Evolutionary conservation across 805 yeast species (phyloP), one percentile per base, ranked within the genome.

Genomic region (Candida ortonii): DNA sequence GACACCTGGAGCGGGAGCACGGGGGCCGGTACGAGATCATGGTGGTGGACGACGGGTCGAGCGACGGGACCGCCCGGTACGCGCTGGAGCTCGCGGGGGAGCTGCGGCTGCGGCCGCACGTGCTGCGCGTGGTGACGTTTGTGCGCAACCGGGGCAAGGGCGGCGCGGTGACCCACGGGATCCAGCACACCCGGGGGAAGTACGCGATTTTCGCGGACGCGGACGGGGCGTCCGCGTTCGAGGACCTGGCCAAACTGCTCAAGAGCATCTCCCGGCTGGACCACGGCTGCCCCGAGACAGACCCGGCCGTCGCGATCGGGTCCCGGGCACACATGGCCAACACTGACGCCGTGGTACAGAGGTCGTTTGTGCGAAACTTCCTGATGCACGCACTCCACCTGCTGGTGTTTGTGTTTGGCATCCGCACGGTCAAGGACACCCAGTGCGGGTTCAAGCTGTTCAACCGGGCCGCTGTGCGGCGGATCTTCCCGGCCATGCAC

Each of bases 391-490:
- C 94, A 6, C 71, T 93, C 43, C 97, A 93, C 57, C 67, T 87
- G 3, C 67, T 93, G 47, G 90, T 93, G 18, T 93, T 65, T 53
- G 65, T 89, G 6, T 90, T 93, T 65, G 98, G 98, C 11, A 84
- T 93, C 29, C 71, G 95, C 47, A 71, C 78, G 5, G 78, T 93
- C 41, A 77, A 82, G 41, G 98, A 93, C 60, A 93, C 98, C 8
- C 98, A 93, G 65, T 93, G 98, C 65, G 98, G 98, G 2, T 93
- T 93, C 66, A 93, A 93, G 61, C 64, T 93, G 59, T 93, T 90
- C 61, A 85, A 90, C 47, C 73, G 78, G 41, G 64, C 69, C 7
- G 82, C 96, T 0, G 73, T 80, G 16, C 53, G 50, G 12, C 51
- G 52, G 34, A 84, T 93, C 26, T 87, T 88, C 59, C 96, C 97